Base-by-base conservation (phyloP, 1,284 basidiomycete genomes). In the Heterobasidion irregulare region DNA sequence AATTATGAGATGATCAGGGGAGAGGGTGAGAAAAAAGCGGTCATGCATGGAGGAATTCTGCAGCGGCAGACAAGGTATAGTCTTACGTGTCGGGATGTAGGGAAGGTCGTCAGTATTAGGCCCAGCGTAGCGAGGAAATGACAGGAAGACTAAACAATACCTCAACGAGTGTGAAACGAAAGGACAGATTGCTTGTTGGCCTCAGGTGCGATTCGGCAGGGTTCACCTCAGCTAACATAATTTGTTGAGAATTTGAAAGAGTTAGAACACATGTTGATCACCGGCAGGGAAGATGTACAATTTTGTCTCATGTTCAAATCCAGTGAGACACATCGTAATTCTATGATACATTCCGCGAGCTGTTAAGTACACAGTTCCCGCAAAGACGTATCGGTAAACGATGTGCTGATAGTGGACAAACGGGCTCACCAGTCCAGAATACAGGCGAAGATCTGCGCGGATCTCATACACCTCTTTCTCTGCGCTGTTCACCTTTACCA, bases 21-120 rank as follows among this genome's bases (percentile, higher is more conserved):
- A 49, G 65, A 72, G 46, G 64, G 63, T 47, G 71, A 69, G 36
- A 66, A 69, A 47, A 66, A 69, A 32, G 71, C 69, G 10, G 63
- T 85, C 46, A 56, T 61, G 44, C 64, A 72, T 32, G 80, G 81
- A 13, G 78, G 77, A 15, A 66, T 67, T 15, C 72, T 92, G 64
- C 67, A 68, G 57, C 75, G 94, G 59, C 71, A 71, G 7, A 78
- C 78, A 34, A 73, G 94, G 63, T 80, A 89, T 54, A 96, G 92
- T 69, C 69, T 97, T 64, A 97, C 94, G 1, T 97, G 92, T 68
- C 78, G 94, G 50, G 89, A 91, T 64, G 89, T 94, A 6, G 77
- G 77, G 58, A 85, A 79, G 63, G 83, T 90, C 15, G 65, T 65
- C 38, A 63, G 62, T 13, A 16, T 60, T n/a, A 18, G 48, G 6